Percentiles rank a stretch among this genome's conserved stretches.
These are phyloP conservation scores for Nakaseomyces bracarensis DNA, from an alignment of 1,139 yeast genomes.

Conservation along the genomic window DNA sequence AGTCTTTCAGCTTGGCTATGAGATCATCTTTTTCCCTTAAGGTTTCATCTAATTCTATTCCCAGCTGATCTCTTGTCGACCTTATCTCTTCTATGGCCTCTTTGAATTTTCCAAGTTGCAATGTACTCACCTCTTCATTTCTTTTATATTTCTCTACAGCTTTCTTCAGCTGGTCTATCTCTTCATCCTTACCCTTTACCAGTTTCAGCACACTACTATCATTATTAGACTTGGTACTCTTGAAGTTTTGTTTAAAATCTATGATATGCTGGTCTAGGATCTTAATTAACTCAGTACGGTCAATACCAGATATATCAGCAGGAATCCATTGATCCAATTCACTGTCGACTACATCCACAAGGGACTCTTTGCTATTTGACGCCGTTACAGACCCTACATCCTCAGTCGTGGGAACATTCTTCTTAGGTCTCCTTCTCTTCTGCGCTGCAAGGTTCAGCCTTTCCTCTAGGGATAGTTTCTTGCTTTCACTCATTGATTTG, in stretches of 20 bases:
- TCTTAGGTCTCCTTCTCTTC: conserved; percentile 20
- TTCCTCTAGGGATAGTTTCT: conserved; percentile 63
- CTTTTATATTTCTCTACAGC: conserved; percentile 70
- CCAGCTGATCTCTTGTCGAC: conserved; percentile 12
- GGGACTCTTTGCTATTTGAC: conserved; percentile 11
- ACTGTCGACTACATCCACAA: conserved; percentile 13
- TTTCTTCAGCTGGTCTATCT: conserved; percentile 49
- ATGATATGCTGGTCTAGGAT: conserved; percentile 18
- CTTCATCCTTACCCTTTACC: conserved; percentile 31
- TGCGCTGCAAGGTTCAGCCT: conserved; percentile 75
- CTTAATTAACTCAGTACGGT: conserved; percentile 19
- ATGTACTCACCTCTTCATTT: conserved; percentile 20
- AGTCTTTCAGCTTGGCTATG: neutral
- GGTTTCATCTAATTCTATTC: conserved; percentile 8
- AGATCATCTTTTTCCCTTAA: conserved; percentile 2
- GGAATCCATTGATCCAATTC: conserved; percentile 18
- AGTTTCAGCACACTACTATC: conserved; percentile 16
- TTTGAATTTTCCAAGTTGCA: conserved; percentile 14
- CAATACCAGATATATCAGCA: conserved; percentile 12
- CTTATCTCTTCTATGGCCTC: conserved; percentile 8
- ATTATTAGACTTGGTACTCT: neutral
- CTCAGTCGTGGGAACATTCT: conserved; percentile 10
- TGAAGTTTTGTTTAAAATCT: conserved; percentile 6
- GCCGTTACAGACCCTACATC: conserved; percentile 8
- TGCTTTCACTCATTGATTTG: conserved; percentile 11